Evolutionary conservation across 257 asterid species (phyloP).

Genomic region (Solanum piurae): DNA sequence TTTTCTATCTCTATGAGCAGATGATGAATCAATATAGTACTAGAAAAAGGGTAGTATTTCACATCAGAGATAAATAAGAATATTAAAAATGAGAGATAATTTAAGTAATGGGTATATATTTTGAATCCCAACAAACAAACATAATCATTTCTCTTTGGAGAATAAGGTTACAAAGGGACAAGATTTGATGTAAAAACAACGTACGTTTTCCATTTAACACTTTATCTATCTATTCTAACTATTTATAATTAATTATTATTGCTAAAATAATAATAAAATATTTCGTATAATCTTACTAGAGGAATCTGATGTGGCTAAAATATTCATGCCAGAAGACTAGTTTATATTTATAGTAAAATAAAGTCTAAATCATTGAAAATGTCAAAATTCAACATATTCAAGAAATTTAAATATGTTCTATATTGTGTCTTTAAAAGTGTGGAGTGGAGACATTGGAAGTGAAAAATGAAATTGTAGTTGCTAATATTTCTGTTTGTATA

Average conservation of each 20-base stretch:
- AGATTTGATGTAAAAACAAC: background rate
- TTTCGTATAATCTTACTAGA: background rate
- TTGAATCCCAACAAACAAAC: conserved; percentile 1
- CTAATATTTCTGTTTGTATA: no score
- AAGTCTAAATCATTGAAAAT: no score
- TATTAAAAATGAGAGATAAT: background rate
- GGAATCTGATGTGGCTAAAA: background rate
- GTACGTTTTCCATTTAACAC: background rate
- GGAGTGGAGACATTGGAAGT: no score
- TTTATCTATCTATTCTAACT: background rate
- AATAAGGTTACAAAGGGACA: background rate
- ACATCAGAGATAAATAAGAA: background rate
- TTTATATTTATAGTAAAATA: background rate
- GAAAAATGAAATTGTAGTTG: no score
- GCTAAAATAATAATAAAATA: background rate
- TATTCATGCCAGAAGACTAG: background rate
- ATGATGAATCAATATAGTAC: background rate
- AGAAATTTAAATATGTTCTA: no score
- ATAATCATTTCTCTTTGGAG: background rate
- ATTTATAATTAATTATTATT: background rate
- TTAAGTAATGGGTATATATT: background rate
- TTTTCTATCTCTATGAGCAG: background rate
- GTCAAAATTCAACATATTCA: no score
- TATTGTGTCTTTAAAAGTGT: no score
- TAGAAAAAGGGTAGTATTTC: background rate